Conservation (phyloP, 192 early-diverging fungal genomes). For the Oehlia diaphana region DNA sequence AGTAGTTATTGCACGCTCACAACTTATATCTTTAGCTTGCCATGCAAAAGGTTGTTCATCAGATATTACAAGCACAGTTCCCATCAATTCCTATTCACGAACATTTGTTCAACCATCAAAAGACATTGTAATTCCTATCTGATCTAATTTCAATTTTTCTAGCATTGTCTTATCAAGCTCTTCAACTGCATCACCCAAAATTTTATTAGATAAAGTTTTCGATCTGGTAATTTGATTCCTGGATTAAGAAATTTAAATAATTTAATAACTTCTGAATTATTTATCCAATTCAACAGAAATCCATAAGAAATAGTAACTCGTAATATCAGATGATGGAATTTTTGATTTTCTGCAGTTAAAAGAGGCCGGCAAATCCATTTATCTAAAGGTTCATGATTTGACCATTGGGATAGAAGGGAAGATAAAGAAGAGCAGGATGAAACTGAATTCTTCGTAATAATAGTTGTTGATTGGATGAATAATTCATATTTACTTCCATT, state of each 20-base stretch:
- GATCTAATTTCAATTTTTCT: neutral
- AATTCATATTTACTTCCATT: too few species aligned
- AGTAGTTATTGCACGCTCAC: neutral
- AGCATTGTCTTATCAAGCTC: neutral
- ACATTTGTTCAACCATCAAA: conserved; percentile 20
- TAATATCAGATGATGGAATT: neutral
- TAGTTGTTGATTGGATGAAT: too few species aligned
- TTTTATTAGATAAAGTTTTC: neutral
- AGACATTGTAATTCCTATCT: neutral
- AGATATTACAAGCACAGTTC: neutral
- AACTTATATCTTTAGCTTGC: conserved; percentile 11
- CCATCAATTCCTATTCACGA: neutral
- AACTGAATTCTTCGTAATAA: too few species aligned
- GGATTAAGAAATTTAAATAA: conserved; percentile 23
- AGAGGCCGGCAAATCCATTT: too few species aligned
- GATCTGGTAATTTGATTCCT: neutral
- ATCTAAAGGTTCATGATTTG: too few species aligned
- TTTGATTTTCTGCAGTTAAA: neutral
- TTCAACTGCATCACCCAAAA: neutral
- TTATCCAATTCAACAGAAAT: neutral
- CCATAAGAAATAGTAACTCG: conserved; percentile 17
- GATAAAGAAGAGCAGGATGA: too few species aligned
- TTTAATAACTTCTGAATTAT: conserved; percentile 6
- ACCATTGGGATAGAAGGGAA: too few species aligned
- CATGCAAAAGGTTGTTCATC: neutral